Percentiles rank a stretch among this genome's conserved stretches.
These are phyloP conservation scores for Gamarada debralockiae DNA, from an alignment of 495 filamentous ascomycete species.

Conservation along the genomic window DNA sequence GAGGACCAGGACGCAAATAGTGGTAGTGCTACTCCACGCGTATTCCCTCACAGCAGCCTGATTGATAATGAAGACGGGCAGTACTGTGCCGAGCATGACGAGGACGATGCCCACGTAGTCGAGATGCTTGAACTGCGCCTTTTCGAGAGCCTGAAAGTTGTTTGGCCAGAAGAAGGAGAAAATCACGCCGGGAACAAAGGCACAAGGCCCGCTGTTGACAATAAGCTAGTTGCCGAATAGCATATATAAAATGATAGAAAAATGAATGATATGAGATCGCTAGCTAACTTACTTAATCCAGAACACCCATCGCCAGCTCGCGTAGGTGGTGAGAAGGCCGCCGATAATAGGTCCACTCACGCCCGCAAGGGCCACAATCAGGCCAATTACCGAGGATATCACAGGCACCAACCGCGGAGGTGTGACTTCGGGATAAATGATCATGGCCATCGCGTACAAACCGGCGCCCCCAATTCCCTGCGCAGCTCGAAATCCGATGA, in stretches of 20 bases:
- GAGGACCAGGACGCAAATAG: background rate
- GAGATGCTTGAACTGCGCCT: conserved; percentile 32
- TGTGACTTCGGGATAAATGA: conserved; percentile 46
- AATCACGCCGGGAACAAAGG: background rate
- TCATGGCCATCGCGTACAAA: conserved; percentile 43
- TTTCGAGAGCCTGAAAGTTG: background rate
- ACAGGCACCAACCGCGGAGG: conserved; percentile 30
- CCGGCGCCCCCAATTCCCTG: conserved; percentile 38
- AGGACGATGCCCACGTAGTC: conserved; percentile 56
- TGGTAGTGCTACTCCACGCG: conserved; percentile 1
- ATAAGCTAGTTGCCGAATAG: no score
- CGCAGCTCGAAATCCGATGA: conserved; percentile 35
- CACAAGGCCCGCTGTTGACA: no score
- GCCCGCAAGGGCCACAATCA: conserved; percentile 29
- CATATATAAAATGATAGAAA: no score
- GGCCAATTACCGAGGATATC: conserved; percentile 31
- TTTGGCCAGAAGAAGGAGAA: conserved; percentile 4
- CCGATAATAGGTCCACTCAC: conserved; percentile 39
- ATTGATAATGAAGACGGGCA: conserved; percentile 53
- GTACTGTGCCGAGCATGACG: conserved; percentile 45
- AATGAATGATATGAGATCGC: no score
- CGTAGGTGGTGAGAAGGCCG: conserved; percentile 35
- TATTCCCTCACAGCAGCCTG: conserved; percentile 39
- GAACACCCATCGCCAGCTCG: conserved; percentile 47
- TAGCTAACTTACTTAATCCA: no score